Evolutionary conservation across 208 protist genomes (phyloP).

Genomic region (Tritrichomonas foetus): DNA sequence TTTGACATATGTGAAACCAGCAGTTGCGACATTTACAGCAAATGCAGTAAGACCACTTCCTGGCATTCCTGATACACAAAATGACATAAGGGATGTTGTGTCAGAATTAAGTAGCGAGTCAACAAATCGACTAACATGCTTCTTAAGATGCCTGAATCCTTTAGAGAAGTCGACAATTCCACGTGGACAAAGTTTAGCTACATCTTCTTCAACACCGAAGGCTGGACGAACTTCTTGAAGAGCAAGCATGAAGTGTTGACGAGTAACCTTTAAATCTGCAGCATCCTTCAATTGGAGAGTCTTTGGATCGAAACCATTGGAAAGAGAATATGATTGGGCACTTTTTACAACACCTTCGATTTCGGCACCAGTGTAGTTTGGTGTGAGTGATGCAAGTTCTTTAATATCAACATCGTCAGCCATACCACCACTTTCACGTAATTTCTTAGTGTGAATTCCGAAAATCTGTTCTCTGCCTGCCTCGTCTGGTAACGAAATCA

Average conservation of each 20-base stretch:
- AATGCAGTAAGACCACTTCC: slow-evolving; percentile 85
- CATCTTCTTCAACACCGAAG: slow-evolving; percentile 81
- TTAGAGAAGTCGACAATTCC: slow-evolving; percentile 84
- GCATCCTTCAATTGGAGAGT: neutral
- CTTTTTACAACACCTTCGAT: slow-evolving; percentile 71
- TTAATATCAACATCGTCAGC: slow-evolving; percentile 77
- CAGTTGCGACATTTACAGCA: slow-evolving; percentile 75
- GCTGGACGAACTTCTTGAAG: slow-evolving; percentile 80
- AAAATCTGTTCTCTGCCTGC: slow-evolving; percentile 93
- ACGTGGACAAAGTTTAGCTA: slow-evolving; percentile 69
- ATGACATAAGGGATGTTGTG: slow-evolving; percentile 68
- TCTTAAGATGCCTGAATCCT: slow-evolving; percentile 64
- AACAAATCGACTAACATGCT: slow-evolving; percentile 62
- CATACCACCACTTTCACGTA: slow-evolving; percentile 69
- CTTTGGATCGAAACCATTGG: slow-evolving; percentile 44
- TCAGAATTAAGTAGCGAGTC: slow-evolving; percentile 64
- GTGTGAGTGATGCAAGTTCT: slow-evolving; percentile 79
- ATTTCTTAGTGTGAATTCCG: slow-evolving; percentile 90
- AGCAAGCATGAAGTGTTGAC: slow-evolving; percentile 68
- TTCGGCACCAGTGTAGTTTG: slow-evolving; percentile 85
- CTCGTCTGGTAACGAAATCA: slow-evolving; percentile 92
- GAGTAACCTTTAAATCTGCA: slow-evolving; percentile 46
- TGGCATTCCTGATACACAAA: neutral
- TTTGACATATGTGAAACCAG: slow-evolving; percentile 88
- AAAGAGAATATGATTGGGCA: slow-evolving; percentile 60